Evolutionary conservation across 2,329 filamentous ascomycete species (phyloP), one percentile per base, ranked within the genome.

Genomic region (Fusarium napiforme): DNA sequence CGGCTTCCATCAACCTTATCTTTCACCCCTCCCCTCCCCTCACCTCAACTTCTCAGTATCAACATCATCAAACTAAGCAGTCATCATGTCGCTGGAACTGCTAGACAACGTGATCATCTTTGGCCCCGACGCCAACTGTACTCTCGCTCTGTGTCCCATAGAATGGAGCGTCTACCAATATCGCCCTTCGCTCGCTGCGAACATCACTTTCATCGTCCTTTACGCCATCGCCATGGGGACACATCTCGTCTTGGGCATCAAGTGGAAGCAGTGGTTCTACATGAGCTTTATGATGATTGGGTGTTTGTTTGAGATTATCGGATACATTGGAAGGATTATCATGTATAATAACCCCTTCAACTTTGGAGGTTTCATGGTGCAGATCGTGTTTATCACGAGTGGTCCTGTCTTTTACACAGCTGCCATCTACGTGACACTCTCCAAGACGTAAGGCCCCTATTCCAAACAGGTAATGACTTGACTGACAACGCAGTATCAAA

Each of bases 381-480:
- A 93, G 79, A 91, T 92, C 71, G 78, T 74, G 79, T 83, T 77
- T 60, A 77, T 83, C 30, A 91, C 88, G 0, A 75, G 66, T 9
- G 82, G 78, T 0, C 82, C 82, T 15, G 81, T 83, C 0, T 83
- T 79, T 26, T 83, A 90, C 84, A 71, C 88, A 12, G 90, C 90
- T 2, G 88, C 89, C 37, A 89, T 93, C 60, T 93, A 93, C 76
- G 85, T 93, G 34, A 91, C 89, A 18, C 83, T 92, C 8, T 79
- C 81, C 42, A 82, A 81, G 71, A 79, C 78, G 82, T 83, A 50
- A 73, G 79, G 21, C 18, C 12, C 10, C 19, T 0, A 6, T 7
- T 7, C 3, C 5, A 2, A 15, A 15, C 6, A 9, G 2, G 7
- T 1, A 6, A 15, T 4, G 15, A 7, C 5, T 0, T 9, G 5